Evolutionary conservation across 2,329 filamentous ascomycete species (phyloP).

Genomic region (Diaporthe batatas): DNA sequence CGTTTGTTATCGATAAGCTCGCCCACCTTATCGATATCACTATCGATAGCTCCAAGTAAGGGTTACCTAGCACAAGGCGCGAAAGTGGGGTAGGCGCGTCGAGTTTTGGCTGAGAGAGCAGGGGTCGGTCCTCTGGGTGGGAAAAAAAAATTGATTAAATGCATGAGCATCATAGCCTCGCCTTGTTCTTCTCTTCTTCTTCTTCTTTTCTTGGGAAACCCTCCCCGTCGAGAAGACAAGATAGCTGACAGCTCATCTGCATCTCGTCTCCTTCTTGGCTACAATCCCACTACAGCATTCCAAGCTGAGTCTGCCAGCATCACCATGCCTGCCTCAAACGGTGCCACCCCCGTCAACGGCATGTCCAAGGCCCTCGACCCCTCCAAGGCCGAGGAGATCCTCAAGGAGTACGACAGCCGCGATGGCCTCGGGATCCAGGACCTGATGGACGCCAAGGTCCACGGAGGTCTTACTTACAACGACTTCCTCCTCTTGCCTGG

Average conservation of each 20-base stretch:
- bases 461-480: slow-evolving; percentile 97
- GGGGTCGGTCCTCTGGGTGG: slow-evolving; percentile 12
- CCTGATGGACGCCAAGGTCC: slow-evolving; percentile 90
- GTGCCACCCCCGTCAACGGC: slow-evolving; percentile 62
- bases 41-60: background rate
- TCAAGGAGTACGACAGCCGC: slow-evolving; percentile 82
- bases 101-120: slow-evolving; percentile 30
- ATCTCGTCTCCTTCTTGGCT: slow-evolving; percentile 40
- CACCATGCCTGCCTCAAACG: slow-evolving; percentile 81
- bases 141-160: slow-evolving; percentile 38
- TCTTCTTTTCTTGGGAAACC: slow-evolving; percentile 43
- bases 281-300: slow-evolving; percentile 13
- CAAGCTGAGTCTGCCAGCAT: slow-evolving; percentile 44
- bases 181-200: slow-evolving; percentile 24
- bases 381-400: slow-evolving; percentile 81
- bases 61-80: background rate
- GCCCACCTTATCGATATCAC: too few species aligned
- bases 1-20: too few species aligned
- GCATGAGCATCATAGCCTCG: slow-evolving; percentile 21
- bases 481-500: slow-evolving; percentile 97
- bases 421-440: slow-evolving; percentile 92
- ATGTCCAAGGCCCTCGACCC: slow-evolving; percentile 76
- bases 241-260: slow-evolving; percentile 34
- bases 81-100: slow-evolving; percentile 36
- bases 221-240: slow-evolving; percentile 42